A percentile compares a stretch with the other conserved stretches of the same genome.
phyloP scores from a whole-genome alignment of 805 yeast genomes.

The Priceomyces medius region DNA sequence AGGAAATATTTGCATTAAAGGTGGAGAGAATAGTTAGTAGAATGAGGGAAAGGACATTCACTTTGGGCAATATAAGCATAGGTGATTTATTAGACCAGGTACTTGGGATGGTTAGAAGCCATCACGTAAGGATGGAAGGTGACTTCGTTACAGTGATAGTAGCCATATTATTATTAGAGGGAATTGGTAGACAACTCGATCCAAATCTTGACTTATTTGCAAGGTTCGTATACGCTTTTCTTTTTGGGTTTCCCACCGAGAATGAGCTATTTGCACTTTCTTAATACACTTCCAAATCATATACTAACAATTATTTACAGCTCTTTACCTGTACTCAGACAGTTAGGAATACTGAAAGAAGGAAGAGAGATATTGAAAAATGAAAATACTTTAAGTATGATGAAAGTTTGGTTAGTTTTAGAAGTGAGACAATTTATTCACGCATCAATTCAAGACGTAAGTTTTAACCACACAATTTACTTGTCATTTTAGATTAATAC shows the following conservation, averaged over 20 bases:
- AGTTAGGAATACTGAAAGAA: conserved; percentile 69
- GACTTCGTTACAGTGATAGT: conserved; percentile 95
- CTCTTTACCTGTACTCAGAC: conserved; percentile 81
- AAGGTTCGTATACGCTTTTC: conserved; percentile 71
- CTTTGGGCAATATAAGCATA: conserved; percentile 86
- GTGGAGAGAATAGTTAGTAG: conserved; percentile 80
- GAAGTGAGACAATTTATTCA: conserved; percentile 85
- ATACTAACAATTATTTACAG: conserved; percentile 38
- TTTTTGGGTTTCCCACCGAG: conserved; percentile 43
- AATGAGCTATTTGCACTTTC: conserved; percentile 11
- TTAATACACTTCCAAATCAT: not conserved
- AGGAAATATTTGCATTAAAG: conserved; percentile 81
- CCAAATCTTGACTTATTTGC: conserved; percentile 93
- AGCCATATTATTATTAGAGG: conserved; percentile 87
- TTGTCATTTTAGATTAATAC: conserved; percentile 8
- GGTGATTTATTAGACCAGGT: conserved; percentile 89
- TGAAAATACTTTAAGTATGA: conserved; percentile 71
- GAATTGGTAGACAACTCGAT: conserved; percentile 91
- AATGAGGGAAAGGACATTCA: conserved; percentile 84
- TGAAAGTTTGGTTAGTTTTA: conserved; percentile 86
- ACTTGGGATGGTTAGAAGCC: conserved; percentile 85
- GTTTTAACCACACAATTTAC: conserved; percentile 24
- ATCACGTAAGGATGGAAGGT: conserved; percentile 97
- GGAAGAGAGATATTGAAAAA: conserved; percentile 56
- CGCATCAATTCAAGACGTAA: conserved; percentile 77